Conservation (phyloP, 2,329 filamentous ascomycete genomes). For the Paracoccidioides lutzii region DNA sequence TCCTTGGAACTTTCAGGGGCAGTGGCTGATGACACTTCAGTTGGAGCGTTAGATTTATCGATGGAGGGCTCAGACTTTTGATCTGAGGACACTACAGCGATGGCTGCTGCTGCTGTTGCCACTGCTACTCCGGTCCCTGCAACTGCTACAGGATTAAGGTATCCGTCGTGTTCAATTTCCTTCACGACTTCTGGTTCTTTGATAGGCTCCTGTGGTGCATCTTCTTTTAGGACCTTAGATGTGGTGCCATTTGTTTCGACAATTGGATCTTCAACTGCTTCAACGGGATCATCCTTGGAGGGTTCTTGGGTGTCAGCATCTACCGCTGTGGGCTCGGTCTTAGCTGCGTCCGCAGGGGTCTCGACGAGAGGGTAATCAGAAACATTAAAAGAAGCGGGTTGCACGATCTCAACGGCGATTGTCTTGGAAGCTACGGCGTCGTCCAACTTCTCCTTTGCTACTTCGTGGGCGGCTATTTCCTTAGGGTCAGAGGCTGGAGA, state of each 20-base stretch:
- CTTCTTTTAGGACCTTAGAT: neutral
- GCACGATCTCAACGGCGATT: neutral
- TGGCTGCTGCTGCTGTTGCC: neutral
- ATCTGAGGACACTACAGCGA: neutral
- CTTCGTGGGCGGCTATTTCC: neutral
- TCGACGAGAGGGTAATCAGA: neutral
- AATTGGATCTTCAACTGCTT: neutral
- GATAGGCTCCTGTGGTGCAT: neutral
- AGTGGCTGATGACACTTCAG: neutral
- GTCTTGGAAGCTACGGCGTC: conserved; percentile 1
- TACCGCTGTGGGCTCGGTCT: neutral
- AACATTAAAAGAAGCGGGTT: neutral
- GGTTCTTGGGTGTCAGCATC: neutral
- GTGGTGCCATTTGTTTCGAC: neutral
- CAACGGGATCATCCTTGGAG: neutral
- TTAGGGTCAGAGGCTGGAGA: neutral
- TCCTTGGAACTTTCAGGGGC: neutral
- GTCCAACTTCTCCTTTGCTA: neutral
- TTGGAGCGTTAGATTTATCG: neutral
- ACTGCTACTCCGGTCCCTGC: neutral
- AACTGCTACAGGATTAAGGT: no score
- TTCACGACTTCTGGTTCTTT: neutral
- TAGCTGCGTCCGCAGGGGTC: neutral
- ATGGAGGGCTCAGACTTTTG: neutral
- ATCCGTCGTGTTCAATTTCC: neutral